Evolutionary conservation across 2,329 filamentous ascomycete genomes (phyloP), one percentile per base, ranked within the genome.

Genomic region (Colletotrichum sp.): DNA sequence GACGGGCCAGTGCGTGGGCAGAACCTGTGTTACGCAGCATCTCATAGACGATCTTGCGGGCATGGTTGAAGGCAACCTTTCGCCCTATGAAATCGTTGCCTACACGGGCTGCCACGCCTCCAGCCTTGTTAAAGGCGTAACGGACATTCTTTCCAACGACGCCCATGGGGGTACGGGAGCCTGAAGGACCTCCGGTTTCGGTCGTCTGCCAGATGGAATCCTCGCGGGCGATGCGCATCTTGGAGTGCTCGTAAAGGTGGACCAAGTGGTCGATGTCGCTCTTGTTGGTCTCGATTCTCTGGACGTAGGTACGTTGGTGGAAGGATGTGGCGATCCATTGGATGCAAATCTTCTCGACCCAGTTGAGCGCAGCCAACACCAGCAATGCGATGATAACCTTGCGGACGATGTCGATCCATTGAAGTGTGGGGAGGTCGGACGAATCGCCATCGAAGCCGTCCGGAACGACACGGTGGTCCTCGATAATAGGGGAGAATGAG

Each of bases 251-350:
- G 77, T 89, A 91, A 1, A 91, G 84, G 58, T 86, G 83, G 32
- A 91, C 87, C 13, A 91, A 83, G 70, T 88, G 89, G 13, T 84
- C 92, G 73, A 98, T 96, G 81, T 97, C 94, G 78, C 96, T 95
- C 82, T 98, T 98, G 88, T 98, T 98, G 83, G 96, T 90, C 77
- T 97, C 95, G 80, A 98, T 98, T 18, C 96, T 90, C 79, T 96
- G 95, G 28, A 95, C 93, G 81, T 98, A 98, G 0, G 96, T 98
- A 60, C 96, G 91, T 73, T 95, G 88, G 83, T 98, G 96, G 84
- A 98, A 98, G 77, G 94, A 96, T 73, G 96, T 96, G 36, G 96
- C 96, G 79, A 98, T 98, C 85, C 98, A 93, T 82, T 98, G 96
- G 71, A 98, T 98, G 79, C 98, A 91, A 76, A 98, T 94, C 87